A percentile compares a stretch with the other conserved stretches of the same genome.
These are phyloP conservation scores for Crotalaria pallida DNA, from an alignment of 306 rosid species.

Conservation along the genomic window DNA sequence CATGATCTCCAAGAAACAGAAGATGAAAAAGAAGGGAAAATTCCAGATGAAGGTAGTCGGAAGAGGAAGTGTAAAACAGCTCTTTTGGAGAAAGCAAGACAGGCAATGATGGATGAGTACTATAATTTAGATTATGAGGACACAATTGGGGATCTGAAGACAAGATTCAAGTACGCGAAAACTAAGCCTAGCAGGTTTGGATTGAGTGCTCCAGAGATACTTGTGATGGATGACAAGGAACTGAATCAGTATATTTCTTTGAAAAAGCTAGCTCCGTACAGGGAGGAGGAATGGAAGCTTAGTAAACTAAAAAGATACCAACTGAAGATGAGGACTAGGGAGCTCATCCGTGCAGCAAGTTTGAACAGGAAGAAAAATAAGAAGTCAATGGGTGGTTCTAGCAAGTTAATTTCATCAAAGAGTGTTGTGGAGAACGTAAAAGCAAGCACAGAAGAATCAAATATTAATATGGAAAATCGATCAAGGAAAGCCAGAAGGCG, in stretches of 20 bases:
- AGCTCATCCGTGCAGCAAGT: conserved; percentile 36
- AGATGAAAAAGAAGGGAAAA: conserved; percentile 15
- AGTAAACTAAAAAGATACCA: conserved; percentile 48
- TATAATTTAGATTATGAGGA: conserved; percentile 85
- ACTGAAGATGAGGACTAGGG: conserved; percentile 60
- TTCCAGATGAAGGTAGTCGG: conserved; percentile 45
- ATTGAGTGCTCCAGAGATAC: conserved; percentile 47
- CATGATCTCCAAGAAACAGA: conserved; percentile 26
- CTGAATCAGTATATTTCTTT: conserved; percentile 72
- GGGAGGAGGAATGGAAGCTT: conserved; percentile 74
- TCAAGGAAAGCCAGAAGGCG: conserved; percentile 66
- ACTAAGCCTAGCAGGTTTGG: conserved; percentile 66
- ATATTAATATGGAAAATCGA: conserved; percentile 21
- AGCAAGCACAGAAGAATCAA: conserved; percentile 25
- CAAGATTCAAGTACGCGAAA: conserved; percentile 88
- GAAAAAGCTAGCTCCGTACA: conserved; percentile 82
- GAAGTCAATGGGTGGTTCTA: conserved; percentile 30
- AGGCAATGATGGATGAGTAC: conserved; percentile 86
- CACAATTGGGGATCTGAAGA: conserved; percentile 81
- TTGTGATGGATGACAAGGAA: conserved; percentile 68
- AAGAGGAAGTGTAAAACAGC: conserved; percentile 74
- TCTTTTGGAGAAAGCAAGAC: conserved; percentile 75
- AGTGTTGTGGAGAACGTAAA: conserved; percentile 28
- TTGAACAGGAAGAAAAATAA: conserved; percentile 24
- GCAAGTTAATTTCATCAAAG: conserved; percentile 28